Base-by-base conservation (phyloP, 331 rosid genomes). In the Malus hybrid region DNA sequence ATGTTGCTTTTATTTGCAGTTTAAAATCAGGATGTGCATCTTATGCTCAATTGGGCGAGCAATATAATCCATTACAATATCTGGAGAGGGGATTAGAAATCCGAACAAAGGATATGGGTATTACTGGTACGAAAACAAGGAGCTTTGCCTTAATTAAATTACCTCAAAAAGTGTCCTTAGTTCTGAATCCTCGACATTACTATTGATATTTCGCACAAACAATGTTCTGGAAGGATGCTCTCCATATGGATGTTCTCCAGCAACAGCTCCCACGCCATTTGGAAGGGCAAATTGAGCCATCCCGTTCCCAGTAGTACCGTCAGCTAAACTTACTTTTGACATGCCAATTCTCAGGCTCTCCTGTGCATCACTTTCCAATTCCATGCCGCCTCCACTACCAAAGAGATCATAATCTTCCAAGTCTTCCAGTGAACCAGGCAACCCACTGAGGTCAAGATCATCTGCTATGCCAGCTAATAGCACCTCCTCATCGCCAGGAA, bases 151-250 rank as follows among this genome's bases (percentile, higher is more conserved):
- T 61, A 56, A 66, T 63, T 81, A 19, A 76, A 77, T 74, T 83
- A 92, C 97, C 97, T 92, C 97, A 84, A 92, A 92, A 79, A 88
- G 91, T 10, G 83, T 73, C 71, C 72, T 90, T 73, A 92, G 83
- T 83, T 92, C 97, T n/a, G 92, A 84, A 83, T 92, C 97, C 82
- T 92, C 97, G 5, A 90, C 97, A 70, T 87, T 92, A 85, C 96
- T 90, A 76, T 92, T 92, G 80, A 92, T 92, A 84, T 92, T 92
- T 46, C 97, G 91, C 83, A 92, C 97, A 84, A 92, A 92, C 73
- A 92, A 81, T 62, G 97, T 92, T 82, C 97, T 91, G 32, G 97
- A 92, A 82, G 97, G 97, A 90, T 90, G 97, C 84, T 92, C 96
- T 15, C 97, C 97, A 77, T 88, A 92, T 24, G 96, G 97, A 86